Evolutionary conservation across 257 asterid genomes (phyloP).

Genomic region (Solanum ossicruentum): DNA sequence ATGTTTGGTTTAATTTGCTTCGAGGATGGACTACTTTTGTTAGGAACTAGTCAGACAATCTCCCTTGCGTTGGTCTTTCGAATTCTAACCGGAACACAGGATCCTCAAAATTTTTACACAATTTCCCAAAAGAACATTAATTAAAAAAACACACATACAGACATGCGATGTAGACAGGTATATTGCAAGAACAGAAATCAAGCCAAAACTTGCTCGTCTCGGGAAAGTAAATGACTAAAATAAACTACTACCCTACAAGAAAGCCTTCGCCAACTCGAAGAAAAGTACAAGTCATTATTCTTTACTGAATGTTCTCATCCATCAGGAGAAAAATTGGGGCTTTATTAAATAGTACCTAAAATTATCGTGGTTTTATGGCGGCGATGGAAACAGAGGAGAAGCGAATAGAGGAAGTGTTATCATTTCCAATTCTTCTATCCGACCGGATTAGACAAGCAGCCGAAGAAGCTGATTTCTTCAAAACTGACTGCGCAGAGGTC

Average conservation of each 20-base stretch:
- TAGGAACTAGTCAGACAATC: background rate
- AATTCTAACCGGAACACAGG: background rate
- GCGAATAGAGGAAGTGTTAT: conserved; percentile 35
- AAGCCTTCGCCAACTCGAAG: background rate
- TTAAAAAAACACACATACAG: background rate
- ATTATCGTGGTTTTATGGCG: background rate
- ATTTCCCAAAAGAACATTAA: background rate
- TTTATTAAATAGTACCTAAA: background rate
- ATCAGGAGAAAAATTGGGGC: background rate
- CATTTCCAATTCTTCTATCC: conserved; percentile 30
- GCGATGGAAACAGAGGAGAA: conserved; percentile 8
- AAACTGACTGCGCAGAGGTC: conserved; percentile 44
- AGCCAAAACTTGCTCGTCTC: background rate
- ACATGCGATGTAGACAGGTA: background rate
- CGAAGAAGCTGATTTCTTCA: conserved; percentile 41
- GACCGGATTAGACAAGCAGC: conserved; percentile 31
- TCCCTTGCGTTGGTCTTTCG: background rate
- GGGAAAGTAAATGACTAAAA: background rate
- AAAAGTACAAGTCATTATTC: background rate
- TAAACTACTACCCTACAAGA: background rate
- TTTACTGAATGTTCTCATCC: background rate
- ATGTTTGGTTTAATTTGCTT: no score
- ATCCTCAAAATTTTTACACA: background rate
- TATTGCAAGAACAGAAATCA: background rate
- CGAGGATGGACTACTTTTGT: no score